A percentile compares a stretch with the other conserved stretches of the same genome.
Conservation (phyloP, 306 rosid genomes). For the Rosa lucieae region DNA sequence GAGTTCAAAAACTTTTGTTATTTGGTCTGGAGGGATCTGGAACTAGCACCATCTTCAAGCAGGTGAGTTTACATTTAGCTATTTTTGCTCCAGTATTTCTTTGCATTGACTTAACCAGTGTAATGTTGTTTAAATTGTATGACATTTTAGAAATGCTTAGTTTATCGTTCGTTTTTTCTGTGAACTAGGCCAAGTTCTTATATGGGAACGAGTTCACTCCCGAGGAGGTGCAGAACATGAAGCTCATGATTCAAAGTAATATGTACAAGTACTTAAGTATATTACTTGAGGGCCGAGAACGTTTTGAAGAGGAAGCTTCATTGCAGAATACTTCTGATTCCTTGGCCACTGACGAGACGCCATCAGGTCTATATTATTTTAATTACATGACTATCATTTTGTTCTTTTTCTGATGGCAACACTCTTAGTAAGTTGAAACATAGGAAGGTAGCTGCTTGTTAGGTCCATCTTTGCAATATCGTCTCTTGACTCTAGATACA, state of each 20-base stretch:
- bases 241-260: constrained; percentile 90
- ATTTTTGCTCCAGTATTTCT: constrained; percentile 17
- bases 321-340: constrained; percentile 38
- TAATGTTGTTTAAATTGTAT: constrained; percentile 7
- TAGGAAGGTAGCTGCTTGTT: neutral
- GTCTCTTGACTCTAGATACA: neutral
- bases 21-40: constrained; percentile 92
- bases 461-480: neutral
- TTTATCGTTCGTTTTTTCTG: constrained; percentile 15
- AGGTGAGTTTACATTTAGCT: constrained; percentile 41
- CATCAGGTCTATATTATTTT: constrained; percentile 39
- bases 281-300: constrained; percentile 89
- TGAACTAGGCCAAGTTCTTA: constrained; percentile 71
- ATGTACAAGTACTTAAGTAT: constrained; percentile 84
- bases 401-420: neutral
- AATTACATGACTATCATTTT: constrained; percentile 18
- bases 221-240: constrained; percentile 75
- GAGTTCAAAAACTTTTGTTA: constrained; percentile 77
- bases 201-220: constrained; percentile 67
- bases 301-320: constrained; percentile 77
- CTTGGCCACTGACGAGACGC: constrained; percentile 36
- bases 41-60: constrained; percentile 86
- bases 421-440: neutral
- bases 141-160: constrained; percentile 2
- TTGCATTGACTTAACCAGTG: neutral